Conservation (phyloP, 2,329 filamentous ascomycete species). For the Sordariomycetes sp. region DNA sequence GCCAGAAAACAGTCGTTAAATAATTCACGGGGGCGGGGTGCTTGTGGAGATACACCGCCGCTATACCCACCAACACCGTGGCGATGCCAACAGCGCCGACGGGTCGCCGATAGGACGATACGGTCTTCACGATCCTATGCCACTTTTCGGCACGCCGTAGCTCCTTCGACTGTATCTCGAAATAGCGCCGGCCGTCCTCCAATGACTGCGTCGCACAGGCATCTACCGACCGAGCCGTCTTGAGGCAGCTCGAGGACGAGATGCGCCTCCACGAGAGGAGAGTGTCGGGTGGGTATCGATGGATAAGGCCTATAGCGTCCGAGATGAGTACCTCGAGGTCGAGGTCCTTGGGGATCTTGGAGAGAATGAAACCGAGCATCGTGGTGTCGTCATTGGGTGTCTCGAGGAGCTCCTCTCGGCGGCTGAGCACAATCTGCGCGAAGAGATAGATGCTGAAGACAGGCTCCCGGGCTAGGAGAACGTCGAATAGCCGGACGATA, state of each 20-base stretch:
- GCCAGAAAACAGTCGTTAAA: neutral
- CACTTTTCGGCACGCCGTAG: constrained; percentile 54
- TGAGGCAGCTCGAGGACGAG: constrained; percentile 69
- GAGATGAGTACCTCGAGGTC: constrained; percentile 69
- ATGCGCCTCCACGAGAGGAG: constrained; percentile 64
- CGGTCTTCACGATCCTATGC: constrained; percentile 27
- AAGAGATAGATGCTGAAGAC: constrained; percentile 87
- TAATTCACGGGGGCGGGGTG: constrained; percentile 17
- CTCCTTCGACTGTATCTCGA: constrained; percentile 61
- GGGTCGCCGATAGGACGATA: constrained; percentile 47
- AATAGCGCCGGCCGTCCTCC: constrained; percentile 55
- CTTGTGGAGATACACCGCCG: constrained; percentile 58
- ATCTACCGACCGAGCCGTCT: constrained; percentile 56
- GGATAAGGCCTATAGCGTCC: constrained; percentile 53
- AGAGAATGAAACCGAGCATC: constrained; percentile 81
- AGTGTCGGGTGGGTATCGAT: constrained; percentile 57
- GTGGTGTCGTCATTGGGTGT: constrained; percentile 77
- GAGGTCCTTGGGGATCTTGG: constrained; percentile 73
- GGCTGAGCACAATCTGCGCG: constrained; percentile 73
- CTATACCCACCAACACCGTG: constrained; percentile 49
- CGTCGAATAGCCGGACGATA: constrained; percentile 87
- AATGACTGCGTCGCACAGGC: constrained; percentile 44
- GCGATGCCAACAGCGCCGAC: constrained; percentile 51
- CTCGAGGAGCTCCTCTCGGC: constrained; percentile 75
- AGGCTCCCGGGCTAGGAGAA: constrained; percentile 77